Evolutionary conservation across 768 basidiomycete genomes (phyloP).

Genomic region (Phallus indusiatus): DNA sequence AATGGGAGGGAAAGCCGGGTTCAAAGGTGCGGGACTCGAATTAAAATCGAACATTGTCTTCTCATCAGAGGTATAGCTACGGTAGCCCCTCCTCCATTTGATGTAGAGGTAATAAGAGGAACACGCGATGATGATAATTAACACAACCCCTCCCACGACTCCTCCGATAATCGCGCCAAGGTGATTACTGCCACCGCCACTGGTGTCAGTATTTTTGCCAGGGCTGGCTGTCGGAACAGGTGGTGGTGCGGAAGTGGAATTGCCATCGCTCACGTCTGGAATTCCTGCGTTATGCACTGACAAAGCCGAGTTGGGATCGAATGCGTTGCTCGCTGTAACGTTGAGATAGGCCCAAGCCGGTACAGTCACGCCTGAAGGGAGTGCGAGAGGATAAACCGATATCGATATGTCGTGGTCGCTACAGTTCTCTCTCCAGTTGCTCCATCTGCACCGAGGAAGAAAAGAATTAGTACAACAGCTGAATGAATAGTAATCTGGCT

Average conservation of each 20-base stretch:
- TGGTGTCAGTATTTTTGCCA: background rate
- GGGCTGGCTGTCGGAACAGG: background rate
- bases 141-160: background rate
- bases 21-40: background rate
- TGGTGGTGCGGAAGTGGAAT: background rate
- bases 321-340: background rate
- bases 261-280: background rate
- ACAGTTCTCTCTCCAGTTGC: background rate
- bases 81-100: background rate
- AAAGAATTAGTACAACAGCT: background rate
- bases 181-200: background rate
- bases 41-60: background rate
- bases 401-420: background rate
- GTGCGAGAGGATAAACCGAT: background rate
- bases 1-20: background rate
- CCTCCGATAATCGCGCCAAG: background rate
- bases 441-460: background rate
- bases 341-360: constrained; percentile 3
- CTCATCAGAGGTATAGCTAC: background rate
- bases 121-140: background rate
- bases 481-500: background rate
- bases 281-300: background rate
- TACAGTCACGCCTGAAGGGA: background rate
- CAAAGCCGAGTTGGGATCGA: background rate
- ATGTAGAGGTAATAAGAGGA: background rate